phyloP scores from a whole-genome alignment of 805 yeast genomes.

The Metschnikowia matae region DNA sequence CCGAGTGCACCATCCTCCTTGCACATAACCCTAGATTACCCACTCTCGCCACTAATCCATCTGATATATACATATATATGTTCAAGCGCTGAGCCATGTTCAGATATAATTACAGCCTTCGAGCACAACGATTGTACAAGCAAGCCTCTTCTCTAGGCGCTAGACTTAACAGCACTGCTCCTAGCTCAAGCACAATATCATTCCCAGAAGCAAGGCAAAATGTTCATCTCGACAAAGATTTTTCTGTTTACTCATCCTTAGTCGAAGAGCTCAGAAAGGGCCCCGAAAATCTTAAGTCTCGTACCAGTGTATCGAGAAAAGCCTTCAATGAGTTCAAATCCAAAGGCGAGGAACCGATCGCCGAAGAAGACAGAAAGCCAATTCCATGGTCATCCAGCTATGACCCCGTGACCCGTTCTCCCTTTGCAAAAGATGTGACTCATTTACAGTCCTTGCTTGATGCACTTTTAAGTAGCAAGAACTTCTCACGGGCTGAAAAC shows the following conservation, averaged over 20 bases:
- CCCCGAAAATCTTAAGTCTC: not conserved
- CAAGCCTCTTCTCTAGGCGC: not conserved
- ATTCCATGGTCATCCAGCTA: conserved; percentile 39
- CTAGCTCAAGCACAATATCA: not conserved
- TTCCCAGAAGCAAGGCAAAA: not conserved
- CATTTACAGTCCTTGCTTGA: conserved; percentile 76
- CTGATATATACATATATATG: not conserved
- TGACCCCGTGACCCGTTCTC: conserved; percentile 39
- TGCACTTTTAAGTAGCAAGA: conserved; percentile 65
- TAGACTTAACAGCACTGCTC: not conserved
- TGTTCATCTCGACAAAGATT: conserved; percentile 6
- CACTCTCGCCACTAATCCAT: not conserved
- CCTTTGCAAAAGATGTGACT: conserved; percentile 52
- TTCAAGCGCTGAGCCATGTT: not conserved
- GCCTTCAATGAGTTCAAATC: conserved; percentile 16
- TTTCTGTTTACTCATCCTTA: conserved; percentile 12
- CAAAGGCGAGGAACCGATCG: conserved; percentile 1
- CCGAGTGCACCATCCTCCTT: not conserved
- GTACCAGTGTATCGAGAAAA: conserved; percentile 8
- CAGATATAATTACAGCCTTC: not conserved
- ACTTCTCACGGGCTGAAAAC: conserved; percentile 65
- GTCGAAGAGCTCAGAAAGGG: conserved; percentile 16
- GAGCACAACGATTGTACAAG: not conserved
- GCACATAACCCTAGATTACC: not conserved
- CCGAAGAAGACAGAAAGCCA: conserved; percentile 13